Base-by-base conservation (phyloP, 768 basidiomycete genomes). In the Myochromella boudieri region DNA sequence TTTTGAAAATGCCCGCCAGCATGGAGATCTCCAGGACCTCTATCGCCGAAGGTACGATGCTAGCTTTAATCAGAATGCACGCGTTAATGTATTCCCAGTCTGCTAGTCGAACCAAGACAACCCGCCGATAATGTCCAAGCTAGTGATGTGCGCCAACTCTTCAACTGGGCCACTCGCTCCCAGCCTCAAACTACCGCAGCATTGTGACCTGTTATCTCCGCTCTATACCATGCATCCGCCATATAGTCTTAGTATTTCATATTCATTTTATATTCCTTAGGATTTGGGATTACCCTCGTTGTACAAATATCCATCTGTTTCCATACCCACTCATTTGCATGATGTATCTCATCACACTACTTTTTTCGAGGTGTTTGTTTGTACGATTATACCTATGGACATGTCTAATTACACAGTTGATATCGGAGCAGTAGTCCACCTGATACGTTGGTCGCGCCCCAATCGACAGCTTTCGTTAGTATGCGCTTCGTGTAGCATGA, bases 31-130 rank as follows among this genome's bases (percentile, higher is more conserved):
- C 42, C 83, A 91, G 58, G 91, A 91, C 61, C 71, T 93, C 26
- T 92, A 93, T 58, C 82, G 90, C 53, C 81, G 91, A 60, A 91
- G 89, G 89, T 87, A 56, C 29, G 79, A 62, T 11, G 33, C 88
- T 85, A 85, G 84, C 55, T 26, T 76, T 61, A 7, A 32, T 33
- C 20, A 5, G 27, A 40, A 33, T 33, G 46, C 55, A 33, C 36
- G 52, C 27, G 46, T 47, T 14, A 34, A 29, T 18, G 46, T 21
- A 34, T 41, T 21, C 48, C 34, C 50, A 91, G 89, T 71, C 73
- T 91, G 44, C 75, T 91, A 49, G 85, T 93, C 48, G 90, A 92
- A 63, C 91, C 90, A 37, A 86, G 79, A 60, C 88, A 91, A 50
- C 75, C 86, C 7, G 85, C 85, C 29, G 90, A 92, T 62, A 70